Evolutionary conservation across 2,329 filamentous ascomycete species (phyloP).

Genomic region (Venturia asperata): DNA sequence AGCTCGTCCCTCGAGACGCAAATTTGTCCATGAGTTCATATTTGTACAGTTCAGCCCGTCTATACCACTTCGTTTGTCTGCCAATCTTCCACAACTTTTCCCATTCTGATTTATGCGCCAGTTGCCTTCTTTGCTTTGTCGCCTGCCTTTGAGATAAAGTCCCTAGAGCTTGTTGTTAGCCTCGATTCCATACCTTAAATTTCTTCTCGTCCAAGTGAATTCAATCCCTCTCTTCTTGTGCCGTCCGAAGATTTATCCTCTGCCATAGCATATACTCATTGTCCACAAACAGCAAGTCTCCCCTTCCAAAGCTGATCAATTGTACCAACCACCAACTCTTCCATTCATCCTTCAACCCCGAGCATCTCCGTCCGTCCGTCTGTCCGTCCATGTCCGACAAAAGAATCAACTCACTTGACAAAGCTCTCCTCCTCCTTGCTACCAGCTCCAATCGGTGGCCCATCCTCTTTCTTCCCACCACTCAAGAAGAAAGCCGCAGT

Average conservation of each 20-base stretch:
- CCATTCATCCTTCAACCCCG: not conserved
- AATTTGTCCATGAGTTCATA: constrained; percentile 9
- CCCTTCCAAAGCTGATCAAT: not conserved
- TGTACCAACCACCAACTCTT: not conserved
- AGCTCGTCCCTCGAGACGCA: not conserved
- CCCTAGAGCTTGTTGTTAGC: constrained; percentile 8
- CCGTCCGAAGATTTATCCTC: not conserved
- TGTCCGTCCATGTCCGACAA: not conserved
- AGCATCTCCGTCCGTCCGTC: not conserved
- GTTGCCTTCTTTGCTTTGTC: constrained; percentile 16
- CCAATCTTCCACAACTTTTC: not conserved
- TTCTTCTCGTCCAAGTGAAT: too few species aligned
- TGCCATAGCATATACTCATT: not conserved
- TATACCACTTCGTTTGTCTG: not conserved
- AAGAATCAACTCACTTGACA: constrained; percentile 47
- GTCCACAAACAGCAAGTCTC: not conserved
- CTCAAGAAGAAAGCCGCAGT: constrained; percentile 39
- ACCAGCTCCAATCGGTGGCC: constrained; percentile 55
- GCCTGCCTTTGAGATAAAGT: constrained; percentile 16
- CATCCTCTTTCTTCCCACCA: constrained; percentile 31
- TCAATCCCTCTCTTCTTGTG: not conserved
- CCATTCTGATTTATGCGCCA: not conserved
- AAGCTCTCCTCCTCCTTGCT: constrained; percentile 64
- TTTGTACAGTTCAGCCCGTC: not conserved
- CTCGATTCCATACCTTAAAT: not conserved